Conservation (phyloP, 2,329 filamentous ascomycete species). For the Penicillium sp. region DNA sequence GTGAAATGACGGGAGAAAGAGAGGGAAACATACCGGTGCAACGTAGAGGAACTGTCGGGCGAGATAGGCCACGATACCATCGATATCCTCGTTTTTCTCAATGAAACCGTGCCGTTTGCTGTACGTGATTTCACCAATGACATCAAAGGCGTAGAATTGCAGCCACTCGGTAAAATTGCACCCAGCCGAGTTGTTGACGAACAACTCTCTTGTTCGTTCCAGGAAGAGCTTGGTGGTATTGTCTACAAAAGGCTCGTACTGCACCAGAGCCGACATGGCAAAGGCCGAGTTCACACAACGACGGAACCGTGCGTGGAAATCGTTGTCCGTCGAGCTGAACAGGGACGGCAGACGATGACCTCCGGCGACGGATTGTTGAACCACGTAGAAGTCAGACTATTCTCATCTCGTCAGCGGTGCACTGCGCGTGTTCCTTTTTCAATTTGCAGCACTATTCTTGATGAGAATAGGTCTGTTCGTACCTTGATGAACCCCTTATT, state of each 20-base stretch:
- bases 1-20: not conserved
- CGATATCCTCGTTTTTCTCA: conserved; percentile 68
- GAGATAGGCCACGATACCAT: conserved; percentile 64
- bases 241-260: conserved; percentile 76
- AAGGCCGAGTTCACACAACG: conserved; percentile 71
- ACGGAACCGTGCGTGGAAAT: conserved; percentile 68
- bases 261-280: conserved; percentile 68
- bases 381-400: conserved; percentile 15
- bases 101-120: conserved; percentile 71
- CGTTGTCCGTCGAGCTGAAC: conserved; percentile 46
- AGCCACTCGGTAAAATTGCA: conserved; percentile 50
- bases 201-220: conserved; percentile 53
- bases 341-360: conserved; percentile 14
- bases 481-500: conserved; percentile 79
- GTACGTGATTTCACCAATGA: conserved; percentile 75
- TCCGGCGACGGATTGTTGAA: conserved; percentile 14
- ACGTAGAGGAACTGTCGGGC: conserved; percentile 8
- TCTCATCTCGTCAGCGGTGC: not conserved
- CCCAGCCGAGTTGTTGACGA: conserved; percentile 27
- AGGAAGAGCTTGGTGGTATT: conserved; percentile 68
- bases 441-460: no score
- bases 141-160: conserved; percentile 76
- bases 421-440: no score
- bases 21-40: conserved; percentile 7
- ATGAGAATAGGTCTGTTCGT: not conserved